These are phyloP conservation scores for Fusarium pseudocircinatum DNA, from an alignment of 2,329 filamentous ascomycete species.

Conservation along the genomic window DNA sequence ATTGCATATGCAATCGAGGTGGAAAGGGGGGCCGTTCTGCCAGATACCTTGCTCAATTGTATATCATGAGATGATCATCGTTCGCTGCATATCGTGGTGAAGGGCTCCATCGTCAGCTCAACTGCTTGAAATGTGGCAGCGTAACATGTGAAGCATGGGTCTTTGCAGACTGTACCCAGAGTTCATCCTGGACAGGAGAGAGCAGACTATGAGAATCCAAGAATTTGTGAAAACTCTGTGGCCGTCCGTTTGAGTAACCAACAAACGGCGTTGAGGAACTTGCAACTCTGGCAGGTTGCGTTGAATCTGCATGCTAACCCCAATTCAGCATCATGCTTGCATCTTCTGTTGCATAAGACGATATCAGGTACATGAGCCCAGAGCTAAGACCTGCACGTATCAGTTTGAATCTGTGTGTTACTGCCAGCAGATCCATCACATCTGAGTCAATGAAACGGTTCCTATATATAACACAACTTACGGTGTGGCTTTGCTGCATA, in stretches of 20 bases:
- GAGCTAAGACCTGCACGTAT: neutral
- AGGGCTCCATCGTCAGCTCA: conserved; percentile 19
- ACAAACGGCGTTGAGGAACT: conserved; percentile 10
- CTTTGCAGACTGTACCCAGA: conserved; percentile 10
- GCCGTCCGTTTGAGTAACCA: conserved; percentile 3
- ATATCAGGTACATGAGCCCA: conserved; percentile 6
- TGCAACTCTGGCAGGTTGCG: neutral
- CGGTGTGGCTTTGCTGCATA: conserved; percentile 17
- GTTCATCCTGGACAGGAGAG: conserved; percentile 1
- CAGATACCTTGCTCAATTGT: conserved; percentile 1
- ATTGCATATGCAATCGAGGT: conserved; percentile 14
- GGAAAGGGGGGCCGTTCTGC: conserved; percentile 25
- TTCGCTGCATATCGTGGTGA: conserved; percentile 33
- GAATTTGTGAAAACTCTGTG: neutral
- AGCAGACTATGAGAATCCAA: neutral
- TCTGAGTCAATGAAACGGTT: conserved; percentile 2
- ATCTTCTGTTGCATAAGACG: neutral
- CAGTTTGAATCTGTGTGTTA: conserved; percentile 3
- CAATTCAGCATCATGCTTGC: neutral
- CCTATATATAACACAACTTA: conserved; percentile 13
- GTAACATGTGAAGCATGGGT: conserved; percentile 12
- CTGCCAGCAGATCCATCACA: conserved; percentile 13
- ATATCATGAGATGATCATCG: conserved; percentile 44
- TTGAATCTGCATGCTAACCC: neutral
- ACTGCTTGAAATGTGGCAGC: conserved; percentile 9